These are phyloP conservation scores for Irpex sp. DNA, from an alignment of 1,284 basidiomycete species.

Conservation along the genomic window DNA sequence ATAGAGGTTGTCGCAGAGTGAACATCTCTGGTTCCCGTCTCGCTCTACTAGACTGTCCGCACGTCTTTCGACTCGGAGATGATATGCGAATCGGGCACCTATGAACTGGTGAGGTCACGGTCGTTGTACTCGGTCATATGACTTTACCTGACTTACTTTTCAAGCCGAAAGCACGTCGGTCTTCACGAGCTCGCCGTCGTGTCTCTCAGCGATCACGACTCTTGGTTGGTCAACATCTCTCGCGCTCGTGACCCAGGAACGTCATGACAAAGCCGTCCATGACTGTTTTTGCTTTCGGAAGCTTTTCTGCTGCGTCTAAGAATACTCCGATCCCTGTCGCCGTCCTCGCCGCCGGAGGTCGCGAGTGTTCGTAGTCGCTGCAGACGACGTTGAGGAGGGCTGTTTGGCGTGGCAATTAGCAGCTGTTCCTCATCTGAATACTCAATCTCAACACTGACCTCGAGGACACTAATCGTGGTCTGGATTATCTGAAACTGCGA, in stretches of 20 bases:
- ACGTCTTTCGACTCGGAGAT: not conserved
- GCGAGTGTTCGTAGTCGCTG: not conserved
- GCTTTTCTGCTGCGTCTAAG: not conserved
- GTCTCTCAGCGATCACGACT: not conserved
- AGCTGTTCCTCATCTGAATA: not conserved
- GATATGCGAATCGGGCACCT: not conserved
- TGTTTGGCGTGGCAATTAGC: not conserved
- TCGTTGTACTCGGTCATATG: not conserved
- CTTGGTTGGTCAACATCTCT: not conserved
- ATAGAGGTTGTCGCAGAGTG: not conserved
- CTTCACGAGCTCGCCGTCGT: not conserved
- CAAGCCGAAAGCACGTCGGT: not conserved
- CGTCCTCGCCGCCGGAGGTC: not conserved
- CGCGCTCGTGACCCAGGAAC: not conserved
- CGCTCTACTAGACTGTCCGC: not conserved
- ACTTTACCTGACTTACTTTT: not conserved
- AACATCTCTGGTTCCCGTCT: not conserved
- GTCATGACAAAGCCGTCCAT: not conserved
- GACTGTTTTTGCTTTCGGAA: not conserved
- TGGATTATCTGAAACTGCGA: not conserved
- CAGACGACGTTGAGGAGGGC: not conserved
- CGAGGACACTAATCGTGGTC: not conserved
- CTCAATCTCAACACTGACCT: not conserved
- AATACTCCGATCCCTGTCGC: not conserved
- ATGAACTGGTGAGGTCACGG: not conserved